Conservation (phyloP, 495 filamentous ascomycete species). For the Lasiosphaeria ovina region DNA sequence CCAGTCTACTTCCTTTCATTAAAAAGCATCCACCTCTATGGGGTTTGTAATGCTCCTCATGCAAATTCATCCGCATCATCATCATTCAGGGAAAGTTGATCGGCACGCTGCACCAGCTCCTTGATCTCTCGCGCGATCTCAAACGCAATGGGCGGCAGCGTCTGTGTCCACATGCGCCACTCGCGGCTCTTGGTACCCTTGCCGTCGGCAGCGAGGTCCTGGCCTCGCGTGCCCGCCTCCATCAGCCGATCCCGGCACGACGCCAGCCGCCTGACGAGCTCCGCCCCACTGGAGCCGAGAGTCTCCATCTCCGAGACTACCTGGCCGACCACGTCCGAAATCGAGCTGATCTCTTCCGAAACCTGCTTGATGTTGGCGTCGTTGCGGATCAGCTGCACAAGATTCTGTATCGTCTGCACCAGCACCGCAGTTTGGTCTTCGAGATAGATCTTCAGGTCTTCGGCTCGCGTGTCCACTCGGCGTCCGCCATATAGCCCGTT, state of each 20-base stretch:
- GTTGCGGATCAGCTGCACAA: slow-evolving; percentile 75
- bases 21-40: not conserved
- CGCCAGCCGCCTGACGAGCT: slow-evolving; percentile 62
- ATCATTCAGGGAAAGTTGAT: slow-evolving; percentile 37
- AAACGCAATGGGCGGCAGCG: slow-evolving; percentile 79
- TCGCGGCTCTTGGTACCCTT: slow-evolving; percentile 45
- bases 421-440: slow-evolving; percentile 81
- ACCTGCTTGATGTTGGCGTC: slow-evolving; percentile 65
- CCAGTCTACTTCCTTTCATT: not conserved
- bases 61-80: slow-evolving; percentile 45
- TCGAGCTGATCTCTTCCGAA: slow-evolving; percentile 66
- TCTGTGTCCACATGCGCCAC: slow-evolving; percentile 66
- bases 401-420: slow-evolving; percentile 76
- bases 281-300: slow-evolving; percentile 52
- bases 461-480: slow-evolving; percentile 52
- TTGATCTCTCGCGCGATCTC: slow-evolving; percentile 83
- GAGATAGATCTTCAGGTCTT: slow-evolving; percentile 76
- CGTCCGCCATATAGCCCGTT: slow-evolving; percentile 25
- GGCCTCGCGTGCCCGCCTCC: slow-evolving; percentile 63
- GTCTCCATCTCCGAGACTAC: slow-evolving; percentile 66
- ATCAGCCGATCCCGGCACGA: slow-evolving; percentile 64
- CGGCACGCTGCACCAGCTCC: slow-evolving; percentile 57
- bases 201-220: slow-evolving; percentile 49
- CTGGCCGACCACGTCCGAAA: slow-evolving; percentile 66
- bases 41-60: slow-evolving; percentile 18